Evolutionary conservation across 768 basidiomycete species (phyloP).

Genomic region (Agaricus blazei): DNA sequence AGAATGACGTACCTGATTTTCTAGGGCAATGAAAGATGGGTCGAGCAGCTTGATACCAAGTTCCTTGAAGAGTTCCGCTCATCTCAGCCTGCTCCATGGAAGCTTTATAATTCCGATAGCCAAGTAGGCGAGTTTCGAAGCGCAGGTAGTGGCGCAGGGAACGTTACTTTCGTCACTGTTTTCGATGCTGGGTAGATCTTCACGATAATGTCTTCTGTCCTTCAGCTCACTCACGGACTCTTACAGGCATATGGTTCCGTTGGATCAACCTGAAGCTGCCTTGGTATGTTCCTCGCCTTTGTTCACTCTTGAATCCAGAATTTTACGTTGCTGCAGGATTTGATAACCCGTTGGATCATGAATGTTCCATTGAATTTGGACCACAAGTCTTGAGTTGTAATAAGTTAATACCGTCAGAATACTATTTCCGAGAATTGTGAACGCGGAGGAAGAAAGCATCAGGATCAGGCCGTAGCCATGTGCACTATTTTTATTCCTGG

Average conservation of each 20-base stretch:
- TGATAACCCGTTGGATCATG: conserved; percentile 48
- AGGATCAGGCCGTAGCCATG: too few species aligned
- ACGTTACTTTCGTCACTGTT: conserved; percentile 76
- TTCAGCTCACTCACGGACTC: not conserved
- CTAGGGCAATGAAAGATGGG: conserved; percentile 77
- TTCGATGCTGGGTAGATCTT: conserved; percentile 66
- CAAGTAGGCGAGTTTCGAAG: conserved; percentile 64
- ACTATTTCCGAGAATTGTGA: too few species aligned
- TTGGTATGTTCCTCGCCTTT: conserved; percentile 44
- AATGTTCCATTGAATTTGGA: conserved; percentile 10
- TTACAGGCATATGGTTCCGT: conserved; percentile 82
- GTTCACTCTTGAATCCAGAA: not conserved
- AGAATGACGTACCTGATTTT: not conserved
- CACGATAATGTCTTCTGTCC: not conserved
- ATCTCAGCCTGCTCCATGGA: conserved; percentile 50
- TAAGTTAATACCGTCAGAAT: not conserved
- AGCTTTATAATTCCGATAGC: conserved; percentile 44
- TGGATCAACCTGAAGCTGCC: conserved; percentile 85
- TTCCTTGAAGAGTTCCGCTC: conserved; percentile 59
- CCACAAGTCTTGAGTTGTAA: not conserved
- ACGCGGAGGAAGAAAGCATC: too few species aligned
- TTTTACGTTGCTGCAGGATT: conserved; percentile 34
- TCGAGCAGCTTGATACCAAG: conserved; percentile 54
- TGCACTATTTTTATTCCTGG: too few species aligned
- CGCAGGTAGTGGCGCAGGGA: conserved; percentile 72